Percentiles rank a stretch among this genome's conserved stretches.
phyloP scores from a whole-genome alignment of 495 filamentous ascomycete genomes.

The Barbatosphaeria neglecta region DNA sequence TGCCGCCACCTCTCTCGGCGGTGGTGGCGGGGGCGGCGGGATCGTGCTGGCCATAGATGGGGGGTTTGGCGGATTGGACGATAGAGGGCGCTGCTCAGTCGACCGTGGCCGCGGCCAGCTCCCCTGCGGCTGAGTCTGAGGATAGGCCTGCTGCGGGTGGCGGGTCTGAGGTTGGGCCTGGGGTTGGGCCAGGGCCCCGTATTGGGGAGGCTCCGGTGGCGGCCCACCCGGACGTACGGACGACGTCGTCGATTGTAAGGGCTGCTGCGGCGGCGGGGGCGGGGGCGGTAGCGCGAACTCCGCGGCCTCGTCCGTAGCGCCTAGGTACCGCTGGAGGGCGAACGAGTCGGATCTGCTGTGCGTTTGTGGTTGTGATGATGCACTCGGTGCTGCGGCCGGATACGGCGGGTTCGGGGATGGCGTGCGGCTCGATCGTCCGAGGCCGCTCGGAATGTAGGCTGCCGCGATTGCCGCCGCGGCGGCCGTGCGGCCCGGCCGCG shows the following conservation, averaged over 20 bases:
- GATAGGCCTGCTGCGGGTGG: not conserved
- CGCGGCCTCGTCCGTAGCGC: conserved; percentile 5
- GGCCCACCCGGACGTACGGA: not conserved
- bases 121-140: not conserved
- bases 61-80: not conserved
- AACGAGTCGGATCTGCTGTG: conserved; percentile 4
- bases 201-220: not conserved
- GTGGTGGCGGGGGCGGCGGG: conserved; percentile 1
- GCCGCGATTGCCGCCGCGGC: no score
- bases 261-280: conserved; percentile 2
- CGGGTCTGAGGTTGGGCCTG: not conserved
- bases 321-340: conserved; percentile 15
- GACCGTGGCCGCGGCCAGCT: not conserved
- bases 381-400: no score
- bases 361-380: conserved; percentile 8
- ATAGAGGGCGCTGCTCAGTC: not conserved
- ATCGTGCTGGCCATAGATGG: not conserved
- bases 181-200: not conserved
- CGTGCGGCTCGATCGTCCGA: conserved; percentile 17
- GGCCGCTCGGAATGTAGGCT: conserved; percentile 30
- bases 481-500: conserved; percentile 36
- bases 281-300: conserved; percentile 1
- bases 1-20: conserved; percentile 1
- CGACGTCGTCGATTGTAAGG: not conserved
- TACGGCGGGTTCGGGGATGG: conserved; percentile 8